Conservation (phyloP, 345 rosid genomes). For the Noccaea caerulescens region DNA sequence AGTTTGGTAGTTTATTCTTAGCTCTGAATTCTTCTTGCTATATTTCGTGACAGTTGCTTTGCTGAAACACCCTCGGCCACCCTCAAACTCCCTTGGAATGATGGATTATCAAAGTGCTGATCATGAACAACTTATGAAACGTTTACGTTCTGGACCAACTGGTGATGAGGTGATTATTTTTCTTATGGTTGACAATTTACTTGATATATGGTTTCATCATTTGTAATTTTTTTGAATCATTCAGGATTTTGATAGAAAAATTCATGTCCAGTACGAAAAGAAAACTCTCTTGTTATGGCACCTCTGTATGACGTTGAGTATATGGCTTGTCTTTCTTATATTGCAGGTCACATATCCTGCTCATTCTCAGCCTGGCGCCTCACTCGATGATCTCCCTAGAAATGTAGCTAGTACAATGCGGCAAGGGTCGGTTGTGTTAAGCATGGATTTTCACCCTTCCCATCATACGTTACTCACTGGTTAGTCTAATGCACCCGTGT, state of each 20-base stretch:
- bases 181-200: background rate
- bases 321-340: constrained; percentile 20
- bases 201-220: constrained; percentile 13
- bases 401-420: constrained; percentile 71
- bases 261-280: background rate
- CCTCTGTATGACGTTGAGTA: constrained; percentile 21
- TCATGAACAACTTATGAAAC: constrained; percentile 81
- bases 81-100: constrained; percentile 66
- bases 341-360: constrained; percentile 65
- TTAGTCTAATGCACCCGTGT: constrained; percentile 45
- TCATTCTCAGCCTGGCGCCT: constrained; percentile 61
- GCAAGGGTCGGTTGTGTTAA: constrained; percentile 76
- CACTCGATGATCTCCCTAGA: constrained; percentile 89
- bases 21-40: constrained; percentile 9
- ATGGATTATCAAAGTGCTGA: constrained; percentile 85
- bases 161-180: constrained; percentile 42
- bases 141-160: constrained; percentile 74
- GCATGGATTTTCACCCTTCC: constrained; percentile 97
- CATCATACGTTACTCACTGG: constrained; percentile 85
- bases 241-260: constrained; percentile 4
- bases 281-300: background rate
- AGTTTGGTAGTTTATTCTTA: background rate
- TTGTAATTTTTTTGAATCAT: background rate
- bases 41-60: constrained; percentile 50
- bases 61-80: constrained; percentile 72